Base-by-base conservation (phyloP, 73 alveolate species). In the Halteria grandinella region DNA sequence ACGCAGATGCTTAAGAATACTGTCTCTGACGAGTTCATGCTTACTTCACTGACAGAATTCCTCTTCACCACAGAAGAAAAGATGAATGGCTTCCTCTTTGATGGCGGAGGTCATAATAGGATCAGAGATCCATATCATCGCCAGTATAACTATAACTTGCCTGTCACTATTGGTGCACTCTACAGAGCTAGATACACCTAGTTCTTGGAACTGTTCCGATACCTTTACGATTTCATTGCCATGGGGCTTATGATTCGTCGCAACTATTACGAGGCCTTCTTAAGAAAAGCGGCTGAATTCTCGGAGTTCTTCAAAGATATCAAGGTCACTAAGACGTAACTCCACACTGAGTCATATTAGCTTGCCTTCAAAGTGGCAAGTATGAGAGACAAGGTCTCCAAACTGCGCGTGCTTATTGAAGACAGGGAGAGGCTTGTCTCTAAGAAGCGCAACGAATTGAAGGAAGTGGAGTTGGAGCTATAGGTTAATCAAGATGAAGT, bases 241-340 rank as follows among this genome's bases (percentile, higher is more conserved):
- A 34, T 79, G 63, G 53, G 69, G 21, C 36, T 82, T 31, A 48
- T 72, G 34, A 47, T 82, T 12, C 54, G 76, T 20, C 34, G 82
- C 12, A 82, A 82, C 54, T 82, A 71, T 63, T 82, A 63, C 49
- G 91, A 82, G 39, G 44, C 79, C n/a, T 72, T 71, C 32, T 41
- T 51, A 21, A 72, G 59, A 32, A 82, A 82, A 28, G 71, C 86
- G 12, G 48, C 64, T 14, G 86, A 82, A 28, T 59, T 82, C 23
- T 12, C 43, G 10, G 78, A 57, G 23, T 82, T 71, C 49, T 82
- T 69, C 41, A 37, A 71, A 28, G 81, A 66, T n/a, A 49, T 74
- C 2, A 74, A 69, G 29, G 29, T 49, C 2, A 48, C 59, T 17
- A 82, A 82, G 63, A 21, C 63, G n/a, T 51, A 18, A 2, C 76